These are phyloP conservation scores for Hexamita inflata DNA, from an alignment of 208 protist genomes.

Conservation along the genomic window DNA sequence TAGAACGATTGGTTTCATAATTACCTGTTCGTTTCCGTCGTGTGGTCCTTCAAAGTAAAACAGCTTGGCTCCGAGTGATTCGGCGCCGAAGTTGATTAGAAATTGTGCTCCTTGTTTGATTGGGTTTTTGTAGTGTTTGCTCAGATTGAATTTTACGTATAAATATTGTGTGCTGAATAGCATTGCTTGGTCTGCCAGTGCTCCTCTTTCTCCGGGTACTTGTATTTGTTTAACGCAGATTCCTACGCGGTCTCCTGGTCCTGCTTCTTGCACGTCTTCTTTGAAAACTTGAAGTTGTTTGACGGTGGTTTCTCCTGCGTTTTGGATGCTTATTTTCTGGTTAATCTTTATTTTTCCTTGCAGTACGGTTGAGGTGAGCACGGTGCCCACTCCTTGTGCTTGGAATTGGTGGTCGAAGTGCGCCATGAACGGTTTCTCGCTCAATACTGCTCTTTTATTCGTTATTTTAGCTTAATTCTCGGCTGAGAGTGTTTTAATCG, in stretches of 20 bases:
- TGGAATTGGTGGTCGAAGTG: not conserved
- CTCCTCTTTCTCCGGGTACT: not conserved
- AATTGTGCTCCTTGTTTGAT: not conserved
- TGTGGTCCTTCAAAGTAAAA: not conserved
- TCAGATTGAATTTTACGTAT: not conserved
- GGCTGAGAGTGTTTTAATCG: no score
- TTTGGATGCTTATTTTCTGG: no score
- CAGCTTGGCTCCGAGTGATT: not conserved
- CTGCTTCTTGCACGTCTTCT: not conserved
- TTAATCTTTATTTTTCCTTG: no score
- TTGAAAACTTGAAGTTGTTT: not conserved
- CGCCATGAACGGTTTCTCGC: not conserved
- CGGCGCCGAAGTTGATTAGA: not conserved
- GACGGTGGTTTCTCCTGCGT: no score
- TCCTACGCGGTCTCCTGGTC: not conserved
- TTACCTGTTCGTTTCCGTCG: not conserved
- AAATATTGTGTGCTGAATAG: not conserved
- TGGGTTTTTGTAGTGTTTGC: not conserved
- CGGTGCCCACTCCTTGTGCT: not conserved
- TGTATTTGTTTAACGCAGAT: not conserved
- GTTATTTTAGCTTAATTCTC: no score
- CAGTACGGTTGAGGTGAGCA: not conserved
- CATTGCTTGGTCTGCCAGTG: not conserved
- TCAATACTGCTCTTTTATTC: no score
- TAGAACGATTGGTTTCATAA: no score